These are phyloP conservation scores for Fusarium sp. DNA, from an alignment of 2,329 filamentous ascomycete species.

Conservation along the genomic window DNA sequence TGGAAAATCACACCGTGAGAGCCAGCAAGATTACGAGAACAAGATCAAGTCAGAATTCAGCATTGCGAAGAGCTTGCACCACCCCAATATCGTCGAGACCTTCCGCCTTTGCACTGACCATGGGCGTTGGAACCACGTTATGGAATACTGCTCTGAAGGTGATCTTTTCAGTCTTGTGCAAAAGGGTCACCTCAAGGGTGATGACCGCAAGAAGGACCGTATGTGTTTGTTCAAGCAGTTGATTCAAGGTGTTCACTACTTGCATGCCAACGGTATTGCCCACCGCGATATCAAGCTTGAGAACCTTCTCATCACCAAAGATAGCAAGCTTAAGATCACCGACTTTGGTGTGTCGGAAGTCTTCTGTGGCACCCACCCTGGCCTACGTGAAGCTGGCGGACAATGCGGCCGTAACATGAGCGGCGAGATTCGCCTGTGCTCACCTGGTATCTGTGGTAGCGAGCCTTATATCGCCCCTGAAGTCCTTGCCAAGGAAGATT, in stretches of 20 bases:
- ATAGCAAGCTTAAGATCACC: slow-evolving; percentile 89
- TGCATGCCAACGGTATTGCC: slow-evolving; percentile 86
- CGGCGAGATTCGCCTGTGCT: slow-evolving; percentile 76
- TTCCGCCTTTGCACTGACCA: slow-evolving; percentile 80
- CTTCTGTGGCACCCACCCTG: slow-evolving; percentile 85
- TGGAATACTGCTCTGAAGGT: slow-evolving; percentile 90
- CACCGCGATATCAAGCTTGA: slow-evolving; percentile 94
- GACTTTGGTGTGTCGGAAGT: slow-evolving; percentile 93
- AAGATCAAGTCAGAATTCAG: slow-evolving; percentile 94
- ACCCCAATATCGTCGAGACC: slow-evolving; percentile 89
- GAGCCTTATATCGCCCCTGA: slow-evolving; percentile 90
- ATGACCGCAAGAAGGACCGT: slow-evolving; percentile 76
- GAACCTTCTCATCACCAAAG: slow-evolving; percentile 82
- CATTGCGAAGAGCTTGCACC: slow-evolving; percentile 85
- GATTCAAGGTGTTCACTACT: slow-evolving; percentile 82
- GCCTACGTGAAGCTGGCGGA: slow-evolving; percentile 77
- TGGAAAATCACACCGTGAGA: slow-evolving; percentile 76
- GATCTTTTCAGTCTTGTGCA: slow-evolving; percentile 83
- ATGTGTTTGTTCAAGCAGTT: slow-evolving; percentile 92
- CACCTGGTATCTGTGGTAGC: slow-evolving; percentile 86
- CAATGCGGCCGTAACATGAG: slow-evolving; percentile 81
- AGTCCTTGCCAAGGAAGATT: slow-evolving; percentile 75
- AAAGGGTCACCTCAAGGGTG: slow-evolving; percentile 74
- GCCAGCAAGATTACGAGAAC: slow-evolving; percentile 80
- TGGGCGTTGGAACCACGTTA: slow-evolving; percentile 88